Evolutionary conservation across 768 basidiomycete genomes (phyloP), one percentile per base, ranked within the genome.

Genomic region (Sarcomyxa edulis): DNA sequence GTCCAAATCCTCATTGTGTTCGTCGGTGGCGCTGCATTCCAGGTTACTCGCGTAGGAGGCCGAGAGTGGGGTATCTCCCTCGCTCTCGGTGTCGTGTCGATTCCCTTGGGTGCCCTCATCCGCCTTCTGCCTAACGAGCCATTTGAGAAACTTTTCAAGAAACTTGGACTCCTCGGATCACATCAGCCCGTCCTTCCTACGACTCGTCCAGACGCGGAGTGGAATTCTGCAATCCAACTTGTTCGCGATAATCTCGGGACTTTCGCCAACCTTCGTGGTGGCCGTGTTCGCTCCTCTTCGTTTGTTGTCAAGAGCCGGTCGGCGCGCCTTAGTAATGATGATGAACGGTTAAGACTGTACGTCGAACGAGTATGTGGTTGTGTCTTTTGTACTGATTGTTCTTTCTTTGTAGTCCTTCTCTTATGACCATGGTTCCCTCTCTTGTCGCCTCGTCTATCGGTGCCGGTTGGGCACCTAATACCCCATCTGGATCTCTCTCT

Each of bases 41-140:
- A 87, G 52, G 95, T 97, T 7, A 82, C 78, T 1, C 69, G 56
- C 6, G 79, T 98, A 35, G 65, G 66, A 26, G 91, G 86, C 7
- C 78, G 77, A 27, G 91, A 95, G 58, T 99, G 96, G 96, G 93
- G 79, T 37, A 89, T 98, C 48, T 87, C 89, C 1, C 65, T 99
- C 26, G 83, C 90, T 34, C 73, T 97, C 23, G 96, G 95, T 24
- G 45, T 84, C 29, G 76, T 92, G 32, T 84, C 96, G 7, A 78
- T 98, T 31, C 96, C 95, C 4, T 71, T 95, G 50, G 96, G 91
- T 37, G 81, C 69, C 25, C 52, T 92, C 45, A 73, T 94, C 43
- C 88, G 95, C 29, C 60, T 79, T 15, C 58, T 94, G 20, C 95
- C 95, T 32, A 92, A 84, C 51, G 73, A 52, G 23, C 88, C 90